Percentiles rank a stretch among this genome's conserved stretches.
Conservation (phyloP, 805 yeast species). For the Metschnikowia noctiluminum region DNA sequence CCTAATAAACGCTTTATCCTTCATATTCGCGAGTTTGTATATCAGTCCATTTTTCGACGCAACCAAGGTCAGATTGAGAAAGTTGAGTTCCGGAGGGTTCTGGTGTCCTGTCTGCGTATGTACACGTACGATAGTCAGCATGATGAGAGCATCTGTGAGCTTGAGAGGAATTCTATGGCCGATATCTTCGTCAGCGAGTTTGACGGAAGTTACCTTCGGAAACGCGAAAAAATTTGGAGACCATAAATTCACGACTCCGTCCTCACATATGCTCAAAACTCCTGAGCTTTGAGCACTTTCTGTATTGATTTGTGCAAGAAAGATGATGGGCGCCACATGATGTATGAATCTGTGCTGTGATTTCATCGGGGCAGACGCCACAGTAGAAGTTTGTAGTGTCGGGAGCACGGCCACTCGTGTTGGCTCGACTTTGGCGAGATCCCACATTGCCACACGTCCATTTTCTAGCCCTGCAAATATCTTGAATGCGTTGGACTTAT, state of each 20-base stretch:
- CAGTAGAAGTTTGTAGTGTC: slow-evolving; percentile 17
- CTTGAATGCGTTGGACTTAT: slow-evolving; percentile 33
- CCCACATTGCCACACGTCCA: slow-evolving; percentile 54
- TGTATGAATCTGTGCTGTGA: slow-evolving; percentile 6
- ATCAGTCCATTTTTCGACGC: slow-evolving; percentile 11
- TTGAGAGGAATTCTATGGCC: neutral
- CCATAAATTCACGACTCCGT: slow-evolving; percentile 20
- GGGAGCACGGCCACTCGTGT: slow-evolving; percentile 18
- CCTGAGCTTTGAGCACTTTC: slow-evolving; percentile 10
- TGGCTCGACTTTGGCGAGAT: slow-evolving; percentile 23
- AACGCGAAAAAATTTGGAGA: slow-evolving; percentile 20
- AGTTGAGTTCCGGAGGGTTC: slow-evolving; percentile 15
- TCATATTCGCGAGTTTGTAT: slow-evolving; percentile 10
- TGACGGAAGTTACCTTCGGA: slow-evolving; percentile 16
- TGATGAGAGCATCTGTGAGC: slow-evolving; percentile 1
- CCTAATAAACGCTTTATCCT: slow-evolving; percentile 5
- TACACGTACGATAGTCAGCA: slow-evolving; percentile 3
- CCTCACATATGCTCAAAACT: slow-evolving; percentile 14
- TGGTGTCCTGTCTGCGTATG: slow-evolving; percentile 5
- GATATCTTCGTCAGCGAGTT: slow-evolving; percentile 1
- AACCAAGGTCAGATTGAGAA: slow-evolving; percentile 11
- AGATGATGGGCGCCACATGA: slow-evolving; percentile 16
- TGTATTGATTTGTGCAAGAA: slow-evolving; percentile 10
- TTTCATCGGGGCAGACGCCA: slow-evolving; percentile 6
- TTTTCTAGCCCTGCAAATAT: slow-evolving; percentile 48